A percentile compares a stretch with the other conserved stretches of the same genome.
These are phyloP conservation scores for Fusarium sp. DNA, from an alignment of 2,329 filamentous ascomycete genomes.

Conservation along the genomic window DNA sequence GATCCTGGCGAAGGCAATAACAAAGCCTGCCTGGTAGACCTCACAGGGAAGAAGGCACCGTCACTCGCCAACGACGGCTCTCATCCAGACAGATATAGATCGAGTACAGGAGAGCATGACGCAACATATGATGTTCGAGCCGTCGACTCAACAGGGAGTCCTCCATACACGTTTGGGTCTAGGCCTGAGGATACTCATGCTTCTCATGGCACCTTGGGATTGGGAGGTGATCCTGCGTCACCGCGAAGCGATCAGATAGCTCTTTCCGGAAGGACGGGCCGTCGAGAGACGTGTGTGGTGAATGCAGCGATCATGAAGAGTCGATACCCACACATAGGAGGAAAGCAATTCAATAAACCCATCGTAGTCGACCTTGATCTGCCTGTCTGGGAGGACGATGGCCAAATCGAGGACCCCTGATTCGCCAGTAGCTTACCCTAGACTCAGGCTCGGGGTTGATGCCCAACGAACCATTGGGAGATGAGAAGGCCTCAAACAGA, in stretches of 20 bases:
- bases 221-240: slow-evolving; percentile 59
- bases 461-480: slow-evolving; percentile 40
- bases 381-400: slow-evolving; percentile 60
- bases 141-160: background rate
- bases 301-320: slow-evolving; percentile 82
- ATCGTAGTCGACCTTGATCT: slow-evolving; percentile 87
- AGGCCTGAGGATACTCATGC: slow-evolving; percentile 39
- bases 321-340: slow-evolving; percentile 71
- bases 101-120: slow-evolving; percentile 12
- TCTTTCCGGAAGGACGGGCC: slow-evolving; percentile 58
- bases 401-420: slow-evolving; percentile 11
- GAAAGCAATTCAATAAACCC: slow-evolving; percentile 79
- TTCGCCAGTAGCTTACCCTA: slow-evolving; percentile 36
- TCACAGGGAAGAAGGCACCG: slow-evolving; percentile 61
- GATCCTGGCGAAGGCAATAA: slow-evolving; percentile 68
- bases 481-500: slow-evolving; percentile 23
- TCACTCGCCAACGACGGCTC: slow-evolving; percentile 63
- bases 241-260: slow-evolving; percentile 57
- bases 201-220: slow-evolving; percentile 46
- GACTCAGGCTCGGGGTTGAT: slow-evolving; percentile 37
- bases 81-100: slow-evolving; percentile 32
- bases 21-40: slow-evolving; percentile 73
- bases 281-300: slow-evolving; percentile 79
- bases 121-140: background rate
- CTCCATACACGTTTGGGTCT: slow-evolving; percentile 28